Evolutionary conservation across 768 basidiomycete genomes (phyloP).

Genomic region (Tylopilus sp.): DNA sequence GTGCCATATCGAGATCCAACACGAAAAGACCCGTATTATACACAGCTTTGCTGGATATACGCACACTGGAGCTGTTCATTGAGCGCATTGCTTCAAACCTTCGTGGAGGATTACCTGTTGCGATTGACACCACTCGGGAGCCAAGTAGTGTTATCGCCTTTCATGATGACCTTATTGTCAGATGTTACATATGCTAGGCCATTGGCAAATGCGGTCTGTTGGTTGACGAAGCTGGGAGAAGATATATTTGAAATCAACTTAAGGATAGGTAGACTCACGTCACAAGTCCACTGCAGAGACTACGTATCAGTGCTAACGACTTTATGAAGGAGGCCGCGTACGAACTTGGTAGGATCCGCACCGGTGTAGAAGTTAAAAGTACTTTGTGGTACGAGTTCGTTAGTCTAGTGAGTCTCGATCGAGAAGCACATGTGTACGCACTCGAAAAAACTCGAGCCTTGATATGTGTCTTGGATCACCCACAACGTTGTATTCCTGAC

Average conservation of each 20-base stretch:
- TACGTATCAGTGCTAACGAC: constrained; percentile 11
- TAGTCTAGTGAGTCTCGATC: not conserved
- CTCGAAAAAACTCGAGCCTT: constrained; percentile 70
- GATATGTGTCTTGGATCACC: constrained; percentile 65
- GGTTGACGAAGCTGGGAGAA: constrained; percentile 56
- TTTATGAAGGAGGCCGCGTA: constrained; percentile 5
- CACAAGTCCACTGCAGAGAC: constrained; percentile 56
- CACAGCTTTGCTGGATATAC: constrained; percentile 60
- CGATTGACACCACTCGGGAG: constrained; percentile 53
- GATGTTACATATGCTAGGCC: constrained; percentile 56
- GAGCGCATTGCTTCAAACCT: constrained; percentile 1
- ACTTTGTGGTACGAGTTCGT: constrained; percentile 32
- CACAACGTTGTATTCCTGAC: constrained; percentile 47
- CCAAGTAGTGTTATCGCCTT: constrained; percentile 65
- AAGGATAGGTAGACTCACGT: constrained; percentile 43
- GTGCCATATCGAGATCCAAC: constrained; percentile 78
- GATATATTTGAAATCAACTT: constrained; percentile 2
- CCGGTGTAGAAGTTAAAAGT: constrained; percentile 58
- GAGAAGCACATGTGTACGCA: constrained; percentile 32
- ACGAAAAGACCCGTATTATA: constrained; percentile 83
- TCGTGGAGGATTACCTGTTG: constrained; percentile 45
- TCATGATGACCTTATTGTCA: constrained; percentile 67
- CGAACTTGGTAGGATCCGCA: constrained; percentile 62
- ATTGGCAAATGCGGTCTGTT: constrained; percentile 47
- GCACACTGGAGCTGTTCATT: constrained; percentile 48